Evolutionary conservation across 2,329 filamentous ascomycete species (phyloP).

Genomic region (Passalora sequoiae): DNA sequence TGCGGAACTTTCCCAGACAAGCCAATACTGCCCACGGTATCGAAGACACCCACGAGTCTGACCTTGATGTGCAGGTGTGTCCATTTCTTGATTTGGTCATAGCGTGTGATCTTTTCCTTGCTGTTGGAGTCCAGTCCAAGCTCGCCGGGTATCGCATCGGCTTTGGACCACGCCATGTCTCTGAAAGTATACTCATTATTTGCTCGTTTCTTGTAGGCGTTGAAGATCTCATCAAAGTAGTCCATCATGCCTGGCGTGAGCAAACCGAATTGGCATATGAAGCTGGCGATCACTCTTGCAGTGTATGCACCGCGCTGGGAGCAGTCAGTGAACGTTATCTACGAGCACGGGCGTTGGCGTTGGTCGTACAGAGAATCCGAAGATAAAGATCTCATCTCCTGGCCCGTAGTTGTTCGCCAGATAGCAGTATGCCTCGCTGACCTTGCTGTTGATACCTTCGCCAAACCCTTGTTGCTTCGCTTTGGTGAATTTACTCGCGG

Average conservation of each 20-base stretch:
- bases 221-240: conserved; percentile 13
- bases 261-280: conserved; percentile 24
- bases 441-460: conserved; percentile 13
- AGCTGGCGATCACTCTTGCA: conserved; percentile 25
- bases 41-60: conserved; percentile 43
- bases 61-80: conserved; percentile 28
- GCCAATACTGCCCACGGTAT: conserved; percentile 38
- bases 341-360: too few species aligned
- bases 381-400: conserved; percentile 28
- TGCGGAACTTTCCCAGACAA: conserved; percentile 16
- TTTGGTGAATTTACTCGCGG: conserved; percentile 14
- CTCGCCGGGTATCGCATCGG: conserved; percentile 11
- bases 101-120: conserved; percentile 9
- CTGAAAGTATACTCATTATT: conserved; percentile 12
- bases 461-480: conserved; percentile 18
- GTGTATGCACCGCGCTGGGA: conserved; percentile 27
- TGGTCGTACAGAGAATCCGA: conserved; percentile 22
- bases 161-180: conserved; percentile 16
- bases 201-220: conserved; percentile 7
- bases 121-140: conserved; percentile 12
- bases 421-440: conserved; percentile 20
- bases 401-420: conserved; percentile 25
- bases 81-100: conserved; percentile 16
- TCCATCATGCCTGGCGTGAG: conserved; percentile 18
- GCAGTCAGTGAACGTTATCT: conserved; percentile 1